Percentiles rank a stretch among this genome's conserved stretches.
These are phyloP conservation scores for Lentinus brumalis DNA, from an alignment of 768 basidiomycete genomes.

Conservation along the genomic window DNA sequence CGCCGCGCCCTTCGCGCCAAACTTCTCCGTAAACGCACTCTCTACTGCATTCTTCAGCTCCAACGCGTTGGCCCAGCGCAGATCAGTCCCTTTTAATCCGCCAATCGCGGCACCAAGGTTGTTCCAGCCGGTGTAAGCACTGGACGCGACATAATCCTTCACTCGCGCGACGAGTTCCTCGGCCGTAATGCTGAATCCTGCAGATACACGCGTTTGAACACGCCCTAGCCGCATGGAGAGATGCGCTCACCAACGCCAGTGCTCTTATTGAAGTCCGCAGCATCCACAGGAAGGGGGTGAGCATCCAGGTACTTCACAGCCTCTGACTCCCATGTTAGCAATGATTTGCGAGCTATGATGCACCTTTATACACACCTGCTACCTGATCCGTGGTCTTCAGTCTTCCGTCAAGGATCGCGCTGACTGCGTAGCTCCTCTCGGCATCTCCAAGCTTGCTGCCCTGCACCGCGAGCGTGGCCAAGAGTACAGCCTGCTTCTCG, in stretches of 20 bases:
- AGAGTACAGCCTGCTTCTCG: constrained; percentile 74
- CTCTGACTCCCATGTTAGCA: constrained; percentile 41
- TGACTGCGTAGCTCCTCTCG: constrained; percentile 64
- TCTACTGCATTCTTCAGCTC: constrained; percentile 86
- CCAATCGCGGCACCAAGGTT: constrained; percentile 69
- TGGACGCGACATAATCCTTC: constrained; percentile 56
- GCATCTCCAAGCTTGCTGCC: constrained; percentile 61
- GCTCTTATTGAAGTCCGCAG: constrained; percentile 67
- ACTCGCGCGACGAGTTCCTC: constrained; percentile 62
- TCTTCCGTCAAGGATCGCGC: constrained; percentile 69
- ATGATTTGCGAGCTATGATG: neutral
- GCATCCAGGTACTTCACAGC: constrained; percentile 75
- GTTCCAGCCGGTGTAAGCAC: constrained; percentile 68
- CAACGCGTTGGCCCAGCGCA: constrained; percentile 83
- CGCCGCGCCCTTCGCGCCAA: constrained; percentile 70
- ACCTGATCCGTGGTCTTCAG: constrained; percentile 87
- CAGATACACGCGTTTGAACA: constrained; percentile 3
- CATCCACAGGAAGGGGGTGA: constrained; percentile 62
- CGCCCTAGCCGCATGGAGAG: neutral
- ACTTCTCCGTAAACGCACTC: constrained; percentile 60
- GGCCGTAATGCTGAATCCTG: constrained; percentile 79
- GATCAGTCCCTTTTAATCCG: constrained; percentile 58
- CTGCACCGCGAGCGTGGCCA: constrained; percentile 66
- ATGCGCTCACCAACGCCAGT: constrained; percentile 82
- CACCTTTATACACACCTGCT: constrained; percentile 53